Conservation (phyloP, 73 alveolate genomes). For the Symbiodinium natans region DNA sequence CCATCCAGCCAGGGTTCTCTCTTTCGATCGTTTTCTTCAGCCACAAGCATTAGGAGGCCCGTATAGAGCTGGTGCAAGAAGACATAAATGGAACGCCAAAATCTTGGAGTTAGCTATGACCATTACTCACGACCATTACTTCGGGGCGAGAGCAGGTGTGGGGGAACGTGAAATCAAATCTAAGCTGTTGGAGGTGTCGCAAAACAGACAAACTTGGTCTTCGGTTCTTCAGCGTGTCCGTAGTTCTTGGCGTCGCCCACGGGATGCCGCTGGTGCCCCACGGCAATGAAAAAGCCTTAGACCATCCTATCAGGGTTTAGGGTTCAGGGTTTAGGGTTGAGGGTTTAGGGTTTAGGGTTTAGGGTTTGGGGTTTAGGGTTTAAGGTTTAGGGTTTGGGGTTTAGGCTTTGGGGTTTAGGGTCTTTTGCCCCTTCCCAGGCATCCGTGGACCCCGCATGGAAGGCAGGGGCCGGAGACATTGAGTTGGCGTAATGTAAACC, state of each 20-base stretch:
- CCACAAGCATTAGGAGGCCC: neutral
- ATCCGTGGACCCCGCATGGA: neutral
- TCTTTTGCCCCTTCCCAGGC: too few relatives aligned
- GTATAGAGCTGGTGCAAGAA: neutral
- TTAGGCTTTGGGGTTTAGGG: too few relatives aligned
- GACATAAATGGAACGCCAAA: conserved; percentile 6
- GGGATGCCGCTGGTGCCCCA: neutral
- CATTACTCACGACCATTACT: conserved; percentile 25
- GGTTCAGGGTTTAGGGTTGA: too few relatives aligned
- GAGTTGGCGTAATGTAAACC: too few relatives aligned
- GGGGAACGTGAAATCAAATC: neutral
- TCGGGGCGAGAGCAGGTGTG: neutral
- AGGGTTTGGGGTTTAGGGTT: too few relatives aligned
- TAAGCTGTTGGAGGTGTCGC: neutral
- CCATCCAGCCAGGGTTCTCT: neutral
- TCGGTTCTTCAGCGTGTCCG: neutral
- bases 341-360: too few relatives aligned
- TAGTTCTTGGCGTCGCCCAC: neutral
- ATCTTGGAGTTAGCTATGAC: neutral
- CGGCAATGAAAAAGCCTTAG: neutral
- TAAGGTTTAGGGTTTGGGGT: too few relatives aligned
- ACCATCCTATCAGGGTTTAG: too few relatives aligned
- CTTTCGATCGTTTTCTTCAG: neutral
- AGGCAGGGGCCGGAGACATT: too few relatives aligned
- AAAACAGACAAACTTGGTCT: neutral